Base-by-base conservation (phyloP, 148 eudicot species). In the Persicaria maculosa region DNA sequence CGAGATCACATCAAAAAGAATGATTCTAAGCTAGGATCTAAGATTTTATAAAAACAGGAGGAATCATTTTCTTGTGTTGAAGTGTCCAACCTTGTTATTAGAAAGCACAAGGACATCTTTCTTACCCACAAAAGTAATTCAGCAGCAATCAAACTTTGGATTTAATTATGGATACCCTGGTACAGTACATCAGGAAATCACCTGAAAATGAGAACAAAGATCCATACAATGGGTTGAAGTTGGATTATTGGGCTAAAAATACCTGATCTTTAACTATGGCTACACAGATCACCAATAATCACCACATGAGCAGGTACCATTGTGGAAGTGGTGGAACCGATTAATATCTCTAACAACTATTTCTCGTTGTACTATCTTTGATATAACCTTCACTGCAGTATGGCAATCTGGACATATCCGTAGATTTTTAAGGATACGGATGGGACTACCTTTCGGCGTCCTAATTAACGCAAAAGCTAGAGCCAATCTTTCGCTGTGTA, bases 401-500 rank as follows among this genome's bases (percentile, higher is more conserved):
- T 91, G 97, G 67, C 98, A 91, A 80, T 93, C 98, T 25, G 81
- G 70, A 79, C 98, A 93, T 76, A 89, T 88, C 14, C 93, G 82
- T 31, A 93, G 94, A 84, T 91, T 93, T 77, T 93, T 93, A 71
- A 93, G 88, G 44, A 93, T 93, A 52, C 93, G 91, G 43, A 93
- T 84, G 19, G 98, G 88, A 68, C 86, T 77, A 72, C 84, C 86
- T 52, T 75, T 61, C 2, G 94, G 93, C 78, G 77, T 84, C 73
- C 86, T 84, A 74, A 89, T 74, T 50, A 93, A 83, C 22, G 86
- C 94, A 78, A 85, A 91, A 61, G 98, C 92, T 69, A 93, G 75
- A 82, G 98, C 98, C 64, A 93, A 78, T 81, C 98, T 84, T 69
- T 93, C 98, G 79, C 98, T 91, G 72, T 93, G 98, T 43, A 85